A percentile compares a stretch with the other conserved stretches of the same genome.
These are phyloP conservation scores for Punctularia strigosozonata DNA, from an alignment of 768 basidiomycete genomes.

Conservation along the genomic window DNA sequence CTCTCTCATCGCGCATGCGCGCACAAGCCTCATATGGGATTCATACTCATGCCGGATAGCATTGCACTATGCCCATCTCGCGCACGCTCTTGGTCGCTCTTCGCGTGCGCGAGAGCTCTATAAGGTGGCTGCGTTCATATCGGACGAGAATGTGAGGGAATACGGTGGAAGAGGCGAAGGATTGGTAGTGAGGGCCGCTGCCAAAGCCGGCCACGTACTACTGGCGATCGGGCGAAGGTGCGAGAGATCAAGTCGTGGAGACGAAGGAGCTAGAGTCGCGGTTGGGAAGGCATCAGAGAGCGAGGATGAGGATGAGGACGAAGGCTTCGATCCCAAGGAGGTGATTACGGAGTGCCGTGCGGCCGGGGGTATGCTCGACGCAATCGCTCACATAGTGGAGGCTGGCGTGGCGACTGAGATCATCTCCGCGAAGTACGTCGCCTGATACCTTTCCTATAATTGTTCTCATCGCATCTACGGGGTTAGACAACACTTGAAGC, in stretches of 20 bases:
- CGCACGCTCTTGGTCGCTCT: constrained; percentile 47
- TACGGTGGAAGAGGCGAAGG: constrained; percentile 8
- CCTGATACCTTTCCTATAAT: constrained; percentile 5
- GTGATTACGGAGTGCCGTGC: constrained; percentile 31
- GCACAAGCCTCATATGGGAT: constrained; percentile 43
- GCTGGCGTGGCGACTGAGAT: constrained; percentile 42
- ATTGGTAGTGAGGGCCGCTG: constrained; percentile 34
- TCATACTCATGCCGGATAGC: constrained; percentile 50
- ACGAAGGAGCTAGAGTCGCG: constrained; percentile 8
- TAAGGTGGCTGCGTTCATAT: constrained; percentile 42
- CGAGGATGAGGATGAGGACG: constrained; percentile 11
- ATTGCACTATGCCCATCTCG: constrained; percentile 61
- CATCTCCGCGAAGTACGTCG: constrained; percentile 46
- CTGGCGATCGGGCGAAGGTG: constrained; percentile 23
- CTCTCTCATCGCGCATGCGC: constrained; percentile 47
- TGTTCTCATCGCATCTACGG: not conserved
- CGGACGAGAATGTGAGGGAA: constrained; percentile 15
- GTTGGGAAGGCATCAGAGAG: constrained; percentile 9
- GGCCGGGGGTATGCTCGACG: constrained; percentile 41
- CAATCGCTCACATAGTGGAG: constrained; percentile 42
- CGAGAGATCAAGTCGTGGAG: constrained; percentile 10
- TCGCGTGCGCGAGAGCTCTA: constrained; percentile 52
- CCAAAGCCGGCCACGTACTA: constrained; percentile 39
- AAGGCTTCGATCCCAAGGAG: constrained; percentile 14
- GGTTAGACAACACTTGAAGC: constrained; percentile 43